Conservation (phyloP, 2,329 filamentous ascomycete genomes). For the Aspergillus calidoustus region DNA sequence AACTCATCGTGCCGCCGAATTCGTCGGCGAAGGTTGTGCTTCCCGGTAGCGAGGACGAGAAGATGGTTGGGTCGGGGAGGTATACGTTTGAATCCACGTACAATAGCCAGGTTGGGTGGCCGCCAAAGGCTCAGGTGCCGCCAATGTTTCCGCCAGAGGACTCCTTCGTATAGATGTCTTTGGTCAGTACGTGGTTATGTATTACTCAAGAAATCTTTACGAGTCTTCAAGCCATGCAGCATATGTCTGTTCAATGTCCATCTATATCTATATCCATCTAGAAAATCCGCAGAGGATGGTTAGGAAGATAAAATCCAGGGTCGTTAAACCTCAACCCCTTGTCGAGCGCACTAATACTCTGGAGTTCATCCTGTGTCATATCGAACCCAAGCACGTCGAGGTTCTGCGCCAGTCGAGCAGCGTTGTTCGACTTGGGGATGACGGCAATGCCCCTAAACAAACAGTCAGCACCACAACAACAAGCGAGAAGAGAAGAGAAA, state of each 20-base stretch:
- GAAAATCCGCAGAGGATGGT: background rate
- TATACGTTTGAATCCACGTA: constrained; percentile 17
- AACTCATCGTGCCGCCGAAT: constrained; percentile 29
- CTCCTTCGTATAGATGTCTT: background rate
- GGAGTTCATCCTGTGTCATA: background rate
- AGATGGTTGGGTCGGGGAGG: constrained; percentile 25
- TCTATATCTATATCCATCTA: background rate
- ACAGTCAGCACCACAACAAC: background rate
- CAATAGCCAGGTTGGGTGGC: constrained; percentile 2
- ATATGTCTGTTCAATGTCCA: background rate
- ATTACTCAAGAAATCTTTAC: background rate
- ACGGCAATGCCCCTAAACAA: background rate
- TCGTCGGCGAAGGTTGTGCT: constrained; percentile 25
- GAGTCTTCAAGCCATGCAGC: background rate
- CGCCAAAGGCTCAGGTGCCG: constrained; percentile 7
- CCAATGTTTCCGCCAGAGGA: constrained; percentile 5
- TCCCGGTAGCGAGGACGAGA: constrained; percentile 15
- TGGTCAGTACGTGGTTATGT: background rate
- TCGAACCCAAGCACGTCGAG: background rate
- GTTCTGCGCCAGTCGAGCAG: background rate
- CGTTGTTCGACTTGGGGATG: background rate
- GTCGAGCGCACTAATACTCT: background rate
- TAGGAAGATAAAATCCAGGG: background rate
- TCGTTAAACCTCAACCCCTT: background rate
- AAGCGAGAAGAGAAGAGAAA: background rate